Conservation (phyloP, 306 rosid species). For the Crotalaria pallida region DNA sequence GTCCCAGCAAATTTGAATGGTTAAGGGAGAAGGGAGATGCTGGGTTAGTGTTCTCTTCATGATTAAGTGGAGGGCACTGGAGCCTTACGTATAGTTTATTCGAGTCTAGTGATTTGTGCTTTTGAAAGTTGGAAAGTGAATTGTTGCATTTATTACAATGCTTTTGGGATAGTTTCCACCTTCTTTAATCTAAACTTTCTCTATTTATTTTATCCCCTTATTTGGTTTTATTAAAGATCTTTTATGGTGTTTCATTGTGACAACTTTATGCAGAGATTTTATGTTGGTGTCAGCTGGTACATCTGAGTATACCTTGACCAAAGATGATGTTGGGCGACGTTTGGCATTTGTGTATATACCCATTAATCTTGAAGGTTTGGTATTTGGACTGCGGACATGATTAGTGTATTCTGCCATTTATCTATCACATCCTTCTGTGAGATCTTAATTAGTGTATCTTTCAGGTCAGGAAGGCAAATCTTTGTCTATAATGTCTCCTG, state of each 20-base stretch:
- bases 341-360: slow-evolving; percentile 79
- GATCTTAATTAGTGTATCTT: slow-evolving; percentile 21
- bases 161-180: not conserved
- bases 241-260: slow-evolving; percentile 14
- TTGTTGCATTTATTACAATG: not conserved
- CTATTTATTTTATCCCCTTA: not conserved
- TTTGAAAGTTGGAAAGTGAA: slow-evolving; percentile 13
- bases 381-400: slow-evolving; percentile 13
- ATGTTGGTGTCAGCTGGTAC: slow-evolving; percentile 69
- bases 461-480: slow-evolving; percentile 94
- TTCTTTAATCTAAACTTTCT: not conserved
- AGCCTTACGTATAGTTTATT: not conserved
- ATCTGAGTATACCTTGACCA: slow-evolving; percentile 72
- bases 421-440: slow-evolving; percentile 14
- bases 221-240: slow-evolving; percentile 16
- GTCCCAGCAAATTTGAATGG: slow-evolving; percentile 99
- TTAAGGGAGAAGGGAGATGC: slow-evolving; percentile 54
- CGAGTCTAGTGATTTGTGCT: slow-evolving; percentile 1
- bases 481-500: slow-evolving; percentile 47
- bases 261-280: slow-evolving; percentile 49
- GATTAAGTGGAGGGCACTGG: not conserved
- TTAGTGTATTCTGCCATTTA: not conserved
- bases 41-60: slow-evolving; percentile 56
- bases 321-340: slow-evolving; percentile 79
- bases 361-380: slow-evolving; percentile 84